Conservation (phyloP, 2,329 filamentous ascomycete genomes). For the Venturia asperata region DNA sequence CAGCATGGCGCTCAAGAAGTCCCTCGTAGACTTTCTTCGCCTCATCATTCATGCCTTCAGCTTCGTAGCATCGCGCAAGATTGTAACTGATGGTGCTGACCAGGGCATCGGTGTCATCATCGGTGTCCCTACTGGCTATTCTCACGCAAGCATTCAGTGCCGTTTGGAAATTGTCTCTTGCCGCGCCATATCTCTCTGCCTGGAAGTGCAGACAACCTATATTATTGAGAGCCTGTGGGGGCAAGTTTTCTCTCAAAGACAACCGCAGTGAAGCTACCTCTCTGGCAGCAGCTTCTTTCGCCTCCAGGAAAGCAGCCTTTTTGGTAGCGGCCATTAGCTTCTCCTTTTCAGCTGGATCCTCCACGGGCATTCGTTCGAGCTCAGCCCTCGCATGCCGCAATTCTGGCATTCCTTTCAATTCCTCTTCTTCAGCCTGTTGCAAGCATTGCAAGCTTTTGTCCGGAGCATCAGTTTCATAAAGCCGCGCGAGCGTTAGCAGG, state of each 20-base stretch:
- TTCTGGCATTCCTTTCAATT: constrained; percentile 61
- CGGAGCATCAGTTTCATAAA: constrained; percentile 79
- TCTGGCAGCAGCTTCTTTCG: constrained; percentile 25
- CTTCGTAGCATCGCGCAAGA: constrained; percentile 86
- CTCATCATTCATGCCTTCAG: constrained; percentile 66
- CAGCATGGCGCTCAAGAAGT: constrained; percentile 72
- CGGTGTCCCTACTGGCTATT: constrained; percentile 65
- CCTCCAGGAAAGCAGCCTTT: constrained; percentile 33
- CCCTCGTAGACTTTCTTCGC: constrained; percentile 85
- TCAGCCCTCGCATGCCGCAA: constrained; percentile 59
- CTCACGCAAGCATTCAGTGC: constrained; percentile 82
- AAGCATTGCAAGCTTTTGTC: constrained; percentile 91
- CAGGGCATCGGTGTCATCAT: constrained; percentile 78
- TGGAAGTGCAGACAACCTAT: constrained; percentile 95
- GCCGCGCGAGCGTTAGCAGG: constrained; percentile 78
- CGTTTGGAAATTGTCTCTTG: constrained; percentile 85
- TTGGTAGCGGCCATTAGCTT: constrained; percentile 38
- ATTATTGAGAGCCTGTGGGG: constrained; percentile 91
- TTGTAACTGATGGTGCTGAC: constrained; percentile 97
- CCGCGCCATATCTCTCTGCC: constrained; percentile 69
- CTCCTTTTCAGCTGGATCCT: constrained; percentile 30
- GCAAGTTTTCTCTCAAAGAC: constrained; percentile 64
- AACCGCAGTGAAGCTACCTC: constrained; percentile 45
- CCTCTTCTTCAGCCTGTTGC: constrained; percentile 84
- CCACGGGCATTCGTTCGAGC: constrained; percentile 31